phyloP scores from a whole-genome alignment of 176 grass and related monocot species.

The Triticum urartu region DNA sequence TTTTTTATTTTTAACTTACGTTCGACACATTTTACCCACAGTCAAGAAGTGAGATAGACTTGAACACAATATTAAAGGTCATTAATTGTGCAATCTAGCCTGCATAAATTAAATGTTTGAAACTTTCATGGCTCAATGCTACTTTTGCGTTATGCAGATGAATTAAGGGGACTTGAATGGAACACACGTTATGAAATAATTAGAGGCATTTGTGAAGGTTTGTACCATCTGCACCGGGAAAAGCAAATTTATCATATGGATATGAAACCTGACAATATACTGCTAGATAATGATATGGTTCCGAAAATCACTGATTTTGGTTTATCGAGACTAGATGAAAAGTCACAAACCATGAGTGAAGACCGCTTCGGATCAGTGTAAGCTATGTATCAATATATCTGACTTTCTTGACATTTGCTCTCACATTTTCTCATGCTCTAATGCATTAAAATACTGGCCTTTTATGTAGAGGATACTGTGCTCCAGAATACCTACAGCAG shows the following conservation, averaged over 20 bases:
- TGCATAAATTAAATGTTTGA: neutral
- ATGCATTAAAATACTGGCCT: neutral
- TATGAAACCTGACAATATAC: neutral
- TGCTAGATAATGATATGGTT: neutral
- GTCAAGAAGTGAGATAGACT: no score
- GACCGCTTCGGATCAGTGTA: neutral
- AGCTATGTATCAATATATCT: neutral
- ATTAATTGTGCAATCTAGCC: no score
- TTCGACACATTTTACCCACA: no score
- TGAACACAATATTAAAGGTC: no score
- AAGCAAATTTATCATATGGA: neutral
- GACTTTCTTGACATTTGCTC: neutral
- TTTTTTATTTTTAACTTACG: no score
- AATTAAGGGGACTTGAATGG: neutral
- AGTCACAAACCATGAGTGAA: neutral
- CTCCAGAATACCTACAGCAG: neutral
- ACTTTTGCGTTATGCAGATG: neutral
- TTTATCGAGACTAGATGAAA: neutral
- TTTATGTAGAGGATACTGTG: neutral
- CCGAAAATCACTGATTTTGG: neutral
- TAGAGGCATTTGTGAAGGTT: neutral
- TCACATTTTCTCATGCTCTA: neutral
- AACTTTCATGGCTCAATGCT: neutral
- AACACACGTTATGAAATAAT: neutral
- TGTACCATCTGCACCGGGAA: neutral